phyloP scores from a whole-genome alignment of 768 basidiomycete genomes.

The Lenzites betulinus region DNA sequence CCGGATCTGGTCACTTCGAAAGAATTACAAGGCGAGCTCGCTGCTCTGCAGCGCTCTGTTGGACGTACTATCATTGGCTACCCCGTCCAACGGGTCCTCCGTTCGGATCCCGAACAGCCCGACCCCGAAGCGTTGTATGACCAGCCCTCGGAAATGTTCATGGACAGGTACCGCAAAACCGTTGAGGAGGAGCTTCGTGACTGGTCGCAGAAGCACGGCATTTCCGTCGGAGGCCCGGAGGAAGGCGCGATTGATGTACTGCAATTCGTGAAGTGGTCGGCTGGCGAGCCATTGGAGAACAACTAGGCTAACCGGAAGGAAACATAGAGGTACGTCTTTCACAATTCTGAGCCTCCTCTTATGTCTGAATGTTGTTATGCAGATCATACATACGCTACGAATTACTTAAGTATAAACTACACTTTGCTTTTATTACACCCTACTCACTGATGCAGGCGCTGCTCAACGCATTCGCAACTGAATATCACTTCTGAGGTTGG shows the following conservation, averaged over 20 bases:
- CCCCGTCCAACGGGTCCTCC: conserved; percentile 60
- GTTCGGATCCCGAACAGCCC: conserved; percentile 37
- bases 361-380: not conserved
- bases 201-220: conserved; percentile 57
- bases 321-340: not conserved
- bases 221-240: conserved; percentile 37
- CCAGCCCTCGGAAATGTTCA: conserved; percentile 75
- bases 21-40: conserved; percentile 57
- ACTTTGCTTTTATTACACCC: too few relatives aligned
- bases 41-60: conserved; percentile 69
- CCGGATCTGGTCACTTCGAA: conserved; percentile 45
- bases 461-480: too few relatives aligned
- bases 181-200: conserved; percentile 43
- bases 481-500: too few relatives aligned
- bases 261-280: conserved; percentile 69
- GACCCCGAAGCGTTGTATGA: conserved; percentile 64
- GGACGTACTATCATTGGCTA: conserved; percentile 86
- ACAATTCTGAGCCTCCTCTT: not conserved
- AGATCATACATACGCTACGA: not conserved
- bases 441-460: too few relatives aligned
- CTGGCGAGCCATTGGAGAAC: conserved; percentile 41
- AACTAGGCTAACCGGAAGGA: not conserved
- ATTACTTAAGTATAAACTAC: conserved; percentile 12
- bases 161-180: conserved; percentile 46
- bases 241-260: conserved; percentile 44